A percentile compares a stretch with the other conserved stretches of the same genome.
These are phyloP conservation scores for Coemansia sp. DNA, from an alignment of 192 early-diverging fungal genomes.

Conservation along the genomic window DNA sequence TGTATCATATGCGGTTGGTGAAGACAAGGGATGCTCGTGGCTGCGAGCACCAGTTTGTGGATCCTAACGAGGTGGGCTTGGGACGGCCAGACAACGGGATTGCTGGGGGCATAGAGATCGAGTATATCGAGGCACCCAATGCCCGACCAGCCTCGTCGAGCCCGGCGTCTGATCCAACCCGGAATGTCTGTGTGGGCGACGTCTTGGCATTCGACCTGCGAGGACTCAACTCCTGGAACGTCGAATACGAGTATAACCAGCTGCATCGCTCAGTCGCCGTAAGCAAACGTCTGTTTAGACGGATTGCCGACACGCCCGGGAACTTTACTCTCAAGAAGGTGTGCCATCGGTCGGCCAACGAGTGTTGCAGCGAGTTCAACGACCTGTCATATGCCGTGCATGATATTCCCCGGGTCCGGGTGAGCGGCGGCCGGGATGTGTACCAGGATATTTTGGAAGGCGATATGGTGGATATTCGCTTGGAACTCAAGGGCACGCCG, in stretches of 20 bases:
- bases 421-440: slow-evolving; percentile 63
- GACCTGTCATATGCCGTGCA: slow-evolving; percentile 55
- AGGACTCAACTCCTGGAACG: slow-evolving; percentile 63
- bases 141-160: slow-evolving; percentile 36
- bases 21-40: slow-evolving; percentile 41
- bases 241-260: slow-evolving; percentile 55
- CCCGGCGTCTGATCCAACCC: slow-evolving; percentile 27
- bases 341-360: slow-evolving; percentile 57
- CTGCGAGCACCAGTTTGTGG: slow-evolving; percentile 44
- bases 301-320: slow-evolving; percentile 58
- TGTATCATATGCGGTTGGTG: slow-evolving; percentile 47
- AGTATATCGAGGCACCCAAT: slow-evolving; percentile 51
- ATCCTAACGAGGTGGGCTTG: slow-evolving; percentile 18
- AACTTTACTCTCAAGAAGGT: slow-evolving; percentile 57
- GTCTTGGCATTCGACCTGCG: slow-evolving; percentile 64
- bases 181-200: slow-evolving; percentile 64
- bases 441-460: slow-evolving; percentile 65
- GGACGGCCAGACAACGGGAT: slow-evolving; percentile 24
- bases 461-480: slow-evolving; percentile 53
- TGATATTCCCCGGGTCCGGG: slow-evolving; percentile 59
- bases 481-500: slow-evolving; percentile 63
- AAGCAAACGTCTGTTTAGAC: slow-evolving; percentile 59
- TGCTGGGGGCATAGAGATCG: slow-evolving; percentile 47
- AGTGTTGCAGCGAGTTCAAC: slow-evolving; percentile 59
- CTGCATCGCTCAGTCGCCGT: slow-evolving; percentile 14